Evolutionary conservation across 257 asterid species (phyloP), one percentile per base, ranked within the genome.

Genomic region (Przewalskia tangutica): DNA sequence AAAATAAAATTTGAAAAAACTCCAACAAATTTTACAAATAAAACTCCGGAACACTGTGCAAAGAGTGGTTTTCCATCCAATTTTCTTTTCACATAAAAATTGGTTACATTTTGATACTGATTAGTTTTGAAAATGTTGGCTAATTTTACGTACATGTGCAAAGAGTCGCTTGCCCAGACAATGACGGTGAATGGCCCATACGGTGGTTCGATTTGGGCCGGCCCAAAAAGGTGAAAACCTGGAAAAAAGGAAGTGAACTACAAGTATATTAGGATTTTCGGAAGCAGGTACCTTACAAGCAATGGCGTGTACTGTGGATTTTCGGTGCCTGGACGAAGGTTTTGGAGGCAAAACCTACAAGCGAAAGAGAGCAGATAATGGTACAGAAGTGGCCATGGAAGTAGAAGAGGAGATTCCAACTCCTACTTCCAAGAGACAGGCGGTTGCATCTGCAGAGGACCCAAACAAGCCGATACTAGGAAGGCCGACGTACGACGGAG

Each of bases 271-370:
- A 75, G 80, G 63, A 63, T 13, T 50, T 50, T 20, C 18, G 62
- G 20, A 27, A 13, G 46, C 16, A 75, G 63, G 7, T 2, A 17
- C 4, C 46, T 32, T 64, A 0, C 8, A 3, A 50, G 4, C 20
- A 75, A 95, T 95, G 99, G 99, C 98, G 11, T 95, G 98, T 86
- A 89, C 93, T 17, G 83, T 95, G 50, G 99, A 95, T 89, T 95
- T 95, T 83, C 91, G 99, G 81, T 66, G 86, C 81, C 88, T 95
- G 38, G 97, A 94, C 76, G 97, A 95, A 85, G 98, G 98, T 0
- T 89, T 94, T 82, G 98, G 98, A 42, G 98, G 98, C 4, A 94
- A 94, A 83, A 95, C 99, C 32, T 91, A 87, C 86, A 95, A 95
- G 89, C 95, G 98, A 8, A 93, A 94, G 93, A 84, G 97, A 84